These are phyloP conservation scores for Alternaria atra DNA, from an alignment of 2,329 filamentous ascomycete genomes.

Conservation along the genomic window DNA sequence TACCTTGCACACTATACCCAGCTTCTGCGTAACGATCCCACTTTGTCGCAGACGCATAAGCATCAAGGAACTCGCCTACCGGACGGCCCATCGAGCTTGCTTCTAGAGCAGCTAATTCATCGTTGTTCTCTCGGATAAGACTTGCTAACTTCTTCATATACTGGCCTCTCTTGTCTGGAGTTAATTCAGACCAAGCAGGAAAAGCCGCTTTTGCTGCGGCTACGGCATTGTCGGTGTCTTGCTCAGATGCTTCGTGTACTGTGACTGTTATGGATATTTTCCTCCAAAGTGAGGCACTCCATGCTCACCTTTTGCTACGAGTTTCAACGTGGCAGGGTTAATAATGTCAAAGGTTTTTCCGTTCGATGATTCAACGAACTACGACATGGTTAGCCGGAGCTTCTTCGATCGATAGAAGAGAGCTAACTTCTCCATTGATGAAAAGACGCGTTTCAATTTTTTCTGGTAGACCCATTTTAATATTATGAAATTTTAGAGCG, in stretches of 20 bases:
- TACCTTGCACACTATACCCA: constrained; percentile 73
- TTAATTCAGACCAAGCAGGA: constrained; percentile 73
- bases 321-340: constrained; percentile 83
- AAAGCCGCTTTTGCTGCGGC: constrained; percentile 73
- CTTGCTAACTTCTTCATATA: constrained; percentile 70
- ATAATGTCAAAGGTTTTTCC: constrained; percentile 68
- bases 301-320: constrained; percentile 76
- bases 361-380: constrained; percentile 45
- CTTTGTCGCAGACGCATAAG: constrained; percentile 79
- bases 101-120: constrained; percentile 81
- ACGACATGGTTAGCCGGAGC: constrained; percentile 10
- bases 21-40: constrained; percentile 80
- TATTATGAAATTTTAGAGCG: background rate
- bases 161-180: constrained; percentile 35
- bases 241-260: constrained; percentile 46
- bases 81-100: constrained; percentile 88
- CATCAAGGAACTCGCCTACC: constrained; percentile 78
- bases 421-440: constrained; percentile 46
- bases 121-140: constrained; percentile 81
- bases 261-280: constrained; percentile 40
- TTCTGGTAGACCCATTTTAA: constrained; percentile 39
- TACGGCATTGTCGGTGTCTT: constrained; percentile 73
- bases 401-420: background rate
- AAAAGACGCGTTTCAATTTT: constrained; percentile 47
- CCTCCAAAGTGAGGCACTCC: background rate